Conservation (phyloP, 2,329 filamentous ascomycete species). For the Aspergillus aculeatus region DNA sequence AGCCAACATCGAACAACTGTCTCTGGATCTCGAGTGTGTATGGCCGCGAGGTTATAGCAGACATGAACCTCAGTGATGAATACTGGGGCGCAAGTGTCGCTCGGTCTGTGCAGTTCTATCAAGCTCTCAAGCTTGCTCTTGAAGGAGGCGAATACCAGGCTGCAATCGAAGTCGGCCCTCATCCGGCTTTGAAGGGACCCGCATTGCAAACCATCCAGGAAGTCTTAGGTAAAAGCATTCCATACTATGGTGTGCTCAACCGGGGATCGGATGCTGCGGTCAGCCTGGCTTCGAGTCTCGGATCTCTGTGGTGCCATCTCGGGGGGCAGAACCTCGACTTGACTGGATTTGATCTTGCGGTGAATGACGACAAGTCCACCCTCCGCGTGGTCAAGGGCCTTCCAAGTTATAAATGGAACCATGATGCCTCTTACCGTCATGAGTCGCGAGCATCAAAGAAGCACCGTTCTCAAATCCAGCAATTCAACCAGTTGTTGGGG, state of each 20-base stretch:
- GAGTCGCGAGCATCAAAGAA: too few species aligned
- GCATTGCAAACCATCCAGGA: slow-evolving; percentile 15
- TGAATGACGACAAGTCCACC: too few species aligned
- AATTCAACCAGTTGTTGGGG: too few species aligned
- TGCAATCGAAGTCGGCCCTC: slow-evolving; percentile 32
- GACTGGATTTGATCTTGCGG: too few species aligned
- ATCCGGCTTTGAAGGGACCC: slow-evolving; percentile 31
- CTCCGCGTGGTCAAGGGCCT: too few species aligned
- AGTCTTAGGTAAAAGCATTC: background rate
- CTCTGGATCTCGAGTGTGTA: slow-evolving; percentile 21
- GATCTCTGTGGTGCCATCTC: slow-evolving; percentile 21
- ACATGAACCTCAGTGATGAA: slow-evolving; percentile 17
- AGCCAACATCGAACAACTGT: too few species aligned
- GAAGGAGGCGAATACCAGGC: slow-evolving; percentile 11
- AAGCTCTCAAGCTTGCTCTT: slow-evolving; percentile 19
- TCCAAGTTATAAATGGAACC: too few species aligned
- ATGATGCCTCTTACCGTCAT: too few species aligned
- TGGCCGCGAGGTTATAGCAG: slow-evolving; percentile 6
- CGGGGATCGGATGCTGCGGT: slow-evolving; percentile 14
- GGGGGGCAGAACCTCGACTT: background rate
- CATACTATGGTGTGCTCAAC: slow-evolving; percentile 15
- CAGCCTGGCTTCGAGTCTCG: slow-evolving; percentile 14
- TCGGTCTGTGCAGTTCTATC: slow-evolving; percentile 32
- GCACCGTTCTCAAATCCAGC: too few species aligned
- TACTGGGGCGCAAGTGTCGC: slow-evolving; percentile 39